phyloP scores from a whole-genome alignment of 352 stramenopile species.

The Phytophthora crassamura region DNA sequence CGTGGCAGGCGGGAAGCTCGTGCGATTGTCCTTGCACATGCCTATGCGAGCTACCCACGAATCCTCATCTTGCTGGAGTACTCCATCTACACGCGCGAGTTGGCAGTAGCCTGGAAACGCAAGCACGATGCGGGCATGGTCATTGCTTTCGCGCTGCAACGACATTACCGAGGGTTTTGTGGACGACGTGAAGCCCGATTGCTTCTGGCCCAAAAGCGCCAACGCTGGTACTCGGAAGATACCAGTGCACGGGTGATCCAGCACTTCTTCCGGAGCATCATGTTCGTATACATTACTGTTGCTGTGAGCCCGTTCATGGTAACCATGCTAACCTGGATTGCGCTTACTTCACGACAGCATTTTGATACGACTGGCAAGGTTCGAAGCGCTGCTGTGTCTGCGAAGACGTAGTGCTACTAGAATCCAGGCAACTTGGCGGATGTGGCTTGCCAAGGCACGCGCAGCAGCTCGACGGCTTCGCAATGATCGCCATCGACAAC shows the following conservation, averaged over 20 bases:
- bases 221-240: conserved; percentile 53
- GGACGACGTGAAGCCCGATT: conserved; percentile 45
- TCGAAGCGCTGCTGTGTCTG: conserved; percentile 45
- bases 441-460: conserved; percentile 72
- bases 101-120: conserved; percentile 65
- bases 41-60: conserved; percentile 49
- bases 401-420: conserved; percentile 48
- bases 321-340: conserved; percentile 7
- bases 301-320: neutral
- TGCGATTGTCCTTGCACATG: conserved; percentile 42
- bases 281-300: conserved; percentile 48
- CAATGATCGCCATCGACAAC: conserved; percentile 44
- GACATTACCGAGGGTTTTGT: conserved; percentile 56
- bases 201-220: conserved; percentile 31
- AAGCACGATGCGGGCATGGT: conserved; percentile 56
- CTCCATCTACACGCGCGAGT: conserved; percentile 62
- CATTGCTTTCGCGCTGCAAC: conserved; percentile 52
- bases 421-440: conserved; percentile 81
- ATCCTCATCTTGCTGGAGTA: conserved; percentile 55
- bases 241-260: conserved; percentile 53
- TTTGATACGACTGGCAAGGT: conserved; percentile 50
- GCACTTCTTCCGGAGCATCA: conserved; percentile 80
- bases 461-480: conserved; percentile 49
- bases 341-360: conserved; percentile 44
- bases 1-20: conserved; percentile 44